Conservation (phyloP, 2,329 filamentous ascomycete species). For the Claviceps sp. region DNA sequence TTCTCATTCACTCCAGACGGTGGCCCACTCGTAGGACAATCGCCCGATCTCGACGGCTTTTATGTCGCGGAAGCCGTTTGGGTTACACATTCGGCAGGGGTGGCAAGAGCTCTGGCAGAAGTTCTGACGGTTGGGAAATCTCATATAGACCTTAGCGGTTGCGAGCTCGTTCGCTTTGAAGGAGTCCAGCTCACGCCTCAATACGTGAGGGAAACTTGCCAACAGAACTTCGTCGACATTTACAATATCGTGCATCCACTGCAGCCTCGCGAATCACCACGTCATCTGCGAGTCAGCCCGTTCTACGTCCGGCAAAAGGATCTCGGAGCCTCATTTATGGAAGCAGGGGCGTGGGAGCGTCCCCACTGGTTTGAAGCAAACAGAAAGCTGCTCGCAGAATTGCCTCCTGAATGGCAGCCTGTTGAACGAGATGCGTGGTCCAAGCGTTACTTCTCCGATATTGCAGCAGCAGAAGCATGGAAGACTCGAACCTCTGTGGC, state of each 20-base stretch:
- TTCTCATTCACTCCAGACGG: conserved; percentile 55
- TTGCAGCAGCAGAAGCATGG: conserved; percentile 48
- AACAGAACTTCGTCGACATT: conserved; percentile 49
- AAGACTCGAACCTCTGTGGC: conserved; percentile 49
- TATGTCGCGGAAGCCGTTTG: conserved; percentile 53
- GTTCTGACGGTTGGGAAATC: conserved; percentile 42
- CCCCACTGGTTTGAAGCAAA: conserved; percentile 51
- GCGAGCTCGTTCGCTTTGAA: conserved; percentile 47
- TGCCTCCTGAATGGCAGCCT: conserved; percentile 41
- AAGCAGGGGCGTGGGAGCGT: conserved; percentile 47
- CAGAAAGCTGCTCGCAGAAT: conserved; percentile 30
- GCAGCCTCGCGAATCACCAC: conserved; percentile 41
- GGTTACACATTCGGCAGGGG: conserved; percentile 52
- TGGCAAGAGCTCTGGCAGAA: conserved; percentile 47
- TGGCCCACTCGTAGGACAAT: conserved; percentile 43
- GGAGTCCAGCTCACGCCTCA: conserved; percentile 41
- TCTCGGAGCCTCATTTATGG: conserved; percentile 45
- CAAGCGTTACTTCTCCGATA: conserved; percentile 40
- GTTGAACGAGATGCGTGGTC: conserved; percentile 46
- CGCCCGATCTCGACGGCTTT: conserved; percentile 46
- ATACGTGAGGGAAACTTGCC: conserved; percentile 45
- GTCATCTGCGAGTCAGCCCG: conserved; percentile 44
- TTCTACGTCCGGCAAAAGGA: conserved; percentile 41
- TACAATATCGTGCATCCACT: conserved; percentile 52
- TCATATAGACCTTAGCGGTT: conserved; percentile 42